phyloP scores from a whole-genome alignment of 1,284 basidiomycete species.

The Inonotus obliquus region DNA sequence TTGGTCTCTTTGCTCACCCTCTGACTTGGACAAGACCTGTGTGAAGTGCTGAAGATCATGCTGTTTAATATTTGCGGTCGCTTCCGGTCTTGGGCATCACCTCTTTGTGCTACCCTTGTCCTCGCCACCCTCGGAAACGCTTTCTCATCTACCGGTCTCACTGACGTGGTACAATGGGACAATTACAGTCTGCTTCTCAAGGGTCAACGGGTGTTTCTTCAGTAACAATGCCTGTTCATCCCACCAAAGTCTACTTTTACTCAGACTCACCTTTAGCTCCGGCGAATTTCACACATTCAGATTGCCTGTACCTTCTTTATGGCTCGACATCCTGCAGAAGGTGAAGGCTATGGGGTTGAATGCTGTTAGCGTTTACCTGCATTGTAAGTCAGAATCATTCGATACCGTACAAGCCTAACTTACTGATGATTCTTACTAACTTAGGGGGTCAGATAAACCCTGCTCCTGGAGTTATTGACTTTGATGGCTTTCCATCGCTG shows the following conservation, averaged over 20 bases:
- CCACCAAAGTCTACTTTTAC: neutral
- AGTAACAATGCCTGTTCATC: constrained; percentile 2
- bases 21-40: too few relatives aligned
- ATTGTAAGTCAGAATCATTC: constrained; percentile 32
- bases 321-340: constrained; percentile 81
- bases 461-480: constrained; percentile 68
- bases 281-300: constrained; percentile 85
- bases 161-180: constrained; percentile 16
- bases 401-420: neutral
- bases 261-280: constrained; percentile 2
- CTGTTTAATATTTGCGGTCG: too few relatives aligned
- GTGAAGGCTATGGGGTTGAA: constrained; percentile 78
- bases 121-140: neutral
- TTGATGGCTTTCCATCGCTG: constrained; percentile 63
- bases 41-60: too few relatives aligned
- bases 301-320: constrained; percentile 72
- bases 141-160: constrained; percentile 5
- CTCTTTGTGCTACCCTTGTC: neutral
- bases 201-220: constrained; percentile 17
- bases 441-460: constrained; percentile 63
- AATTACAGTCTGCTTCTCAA: constrained; percentile 15
- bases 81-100: too few relatives aligned
- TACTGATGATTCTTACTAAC: constrained; percentile 1
- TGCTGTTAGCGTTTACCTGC: constrained; percentile 66
- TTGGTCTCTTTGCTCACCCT: too few relatives aligned